Conservation (phyloP, 2,329 filamentous ascomycete species). For the Monosporascus sp. region DNA sequence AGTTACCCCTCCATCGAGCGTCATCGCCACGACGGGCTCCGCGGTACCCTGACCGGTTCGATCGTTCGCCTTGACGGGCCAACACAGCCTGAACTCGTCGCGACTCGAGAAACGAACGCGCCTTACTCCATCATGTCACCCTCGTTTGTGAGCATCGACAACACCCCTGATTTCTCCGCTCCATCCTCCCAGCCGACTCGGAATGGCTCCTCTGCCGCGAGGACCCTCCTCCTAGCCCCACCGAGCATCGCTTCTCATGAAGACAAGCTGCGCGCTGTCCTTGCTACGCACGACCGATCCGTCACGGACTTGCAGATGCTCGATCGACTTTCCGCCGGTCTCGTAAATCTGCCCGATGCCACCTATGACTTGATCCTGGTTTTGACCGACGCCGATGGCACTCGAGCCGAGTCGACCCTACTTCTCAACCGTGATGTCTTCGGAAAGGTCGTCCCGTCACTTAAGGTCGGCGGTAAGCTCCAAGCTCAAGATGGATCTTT, state of each 20-base stretch:
- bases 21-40: constrained; percentile 12
- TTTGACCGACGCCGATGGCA: constrained; percentile 70
- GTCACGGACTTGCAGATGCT: constrained; percentile 95
- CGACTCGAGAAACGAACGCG: no score
- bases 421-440: constrained; percentile 66
- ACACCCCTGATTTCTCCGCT: constrained; percentile 18
- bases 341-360: constrained; percentile 68
- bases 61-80: no score
- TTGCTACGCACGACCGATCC: constrained; percentile 67
- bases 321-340: constrained; percentile 77
- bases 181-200: constrained; percentile 12
- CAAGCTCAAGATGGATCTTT: constrained; percentile 64
- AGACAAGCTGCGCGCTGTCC: constrained; percentile 65
- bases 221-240: constrained; percentile 81
- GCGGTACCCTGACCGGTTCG: no score
- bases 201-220: constrained; percentile 25
- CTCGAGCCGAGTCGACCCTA: constrained; percentile 56
- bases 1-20: neutral
- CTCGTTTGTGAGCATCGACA: constrained; percentile 38
- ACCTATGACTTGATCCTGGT: constrained; percentile 84
- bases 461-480: constrained; percentile 65
- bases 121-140: constrained; percentile 41
- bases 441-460: constrained; percentile 59
- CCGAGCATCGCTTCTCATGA: constrained; percentile 85
- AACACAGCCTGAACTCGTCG: no score